These are phyloP conservation scores for Cutaneotrichosporon mucoides DNA, from an alignment of 1,284 basidiomycete genomes.

Conservation along the genomic window DNA sequence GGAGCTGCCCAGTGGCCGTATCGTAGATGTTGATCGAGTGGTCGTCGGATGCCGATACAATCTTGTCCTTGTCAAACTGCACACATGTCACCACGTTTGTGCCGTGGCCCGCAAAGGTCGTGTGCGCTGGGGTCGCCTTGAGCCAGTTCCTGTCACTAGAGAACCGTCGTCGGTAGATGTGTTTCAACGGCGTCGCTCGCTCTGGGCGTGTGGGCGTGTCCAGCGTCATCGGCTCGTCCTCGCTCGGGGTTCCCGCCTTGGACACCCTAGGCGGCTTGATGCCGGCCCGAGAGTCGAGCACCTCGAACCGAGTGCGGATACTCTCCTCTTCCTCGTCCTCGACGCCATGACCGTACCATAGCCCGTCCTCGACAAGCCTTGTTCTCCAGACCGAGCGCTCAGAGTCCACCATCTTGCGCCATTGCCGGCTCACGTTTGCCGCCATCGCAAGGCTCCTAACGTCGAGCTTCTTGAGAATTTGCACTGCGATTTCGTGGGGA, in stretches of 20 bases:
- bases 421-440: slow-evolving; percentile 37
- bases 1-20: slow-evolving; percentile 68
- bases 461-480: slow-evolving; percentile 42
- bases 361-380: slow-evolving; percentile 36
- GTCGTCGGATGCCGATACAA: slow-evolving; percentile 70
- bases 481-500: slow-evolving; percentile 45
- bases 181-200: slow-evolving; percentile 39
- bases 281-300: slow-evolving; percentile 25
- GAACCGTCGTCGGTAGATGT: slow-evolving; percentile 47
- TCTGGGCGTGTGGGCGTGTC: slow-evolving; percentile 10
- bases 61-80: slow-evolving; percentile 84
- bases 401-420: slow-evolving; percentile 43
- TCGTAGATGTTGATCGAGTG: slow-evolving; percentile 90
- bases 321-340: slow-evolving; percentile 45
- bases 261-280: not conserved
- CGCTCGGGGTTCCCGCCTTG: slow-evolving; percentile 28
- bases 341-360: slow-evolving; percentile 42
- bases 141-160: slow-evolving; percentile 59
- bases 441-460: slow-evolving; percentile 32
- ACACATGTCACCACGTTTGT: slow-evolving; percentile 88
- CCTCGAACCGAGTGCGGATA: slow-evolving; percentile 34
- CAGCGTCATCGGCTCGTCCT: slow-evolving; percentile 31
- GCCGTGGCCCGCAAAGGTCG: slow-evolving; percentile 79
- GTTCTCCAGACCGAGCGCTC: slow-evolving; percentile 44
- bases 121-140: slow-evolving; percentile 53